Percentiles rank a stretch among this genome's conserved stretches.
These are phyloP conservation scores for Xylaria bambusicola DNA, from an alignment of 495 filamentous ascomycete species.

Conservation along the genomic window DNA sequence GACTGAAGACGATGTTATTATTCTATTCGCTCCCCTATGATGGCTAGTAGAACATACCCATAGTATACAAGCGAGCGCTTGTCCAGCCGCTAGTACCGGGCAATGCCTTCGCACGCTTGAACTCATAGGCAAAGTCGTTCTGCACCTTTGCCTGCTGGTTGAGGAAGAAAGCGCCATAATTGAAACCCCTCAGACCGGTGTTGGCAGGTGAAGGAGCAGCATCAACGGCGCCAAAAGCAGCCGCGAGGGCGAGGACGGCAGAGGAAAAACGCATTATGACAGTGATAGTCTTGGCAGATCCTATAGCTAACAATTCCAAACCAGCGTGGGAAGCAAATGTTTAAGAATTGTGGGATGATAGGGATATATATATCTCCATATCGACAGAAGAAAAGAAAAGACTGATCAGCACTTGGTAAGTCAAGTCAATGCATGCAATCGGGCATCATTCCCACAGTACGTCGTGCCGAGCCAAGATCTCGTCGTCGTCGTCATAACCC, in stretches of 20 bases:
- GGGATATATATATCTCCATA: neutral
- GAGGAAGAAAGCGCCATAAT: conserved; percentile 64
- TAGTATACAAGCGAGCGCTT: conserved; percentile 55
- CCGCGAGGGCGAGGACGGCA: conserved; percentile 37
- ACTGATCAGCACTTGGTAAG: conserved; percentile 12
- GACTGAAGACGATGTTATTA: conserved; percentile 22
- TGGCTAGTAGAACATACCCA: conserved; percentile 32
- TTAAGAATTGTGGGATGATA: no score
- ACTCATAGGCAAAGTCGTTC: conserved; percentile 64
- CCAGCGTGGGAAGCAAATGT: no score
- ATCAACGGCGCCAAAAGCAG: conserved; percentile 29
- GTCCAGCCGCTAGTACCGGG: conserved; percentile 68
- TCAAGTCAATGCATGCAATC: conserved; percentile 3
- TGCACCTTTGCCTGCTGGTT: conserved; percentile 63
- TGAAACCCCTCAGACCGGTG: conserved; percentile 66
- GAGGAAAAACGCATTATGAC: conserved; percentile 37
- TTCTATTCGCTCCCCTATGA: neutral
- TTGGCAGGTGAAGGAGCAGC: conserved; percentile 37
- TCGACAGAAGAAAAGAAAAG: neutral
- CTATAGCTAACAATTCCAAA: neutral
- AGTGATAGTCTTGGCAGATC: neutral
- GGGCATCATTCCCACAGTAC: conserved; percentile 1
- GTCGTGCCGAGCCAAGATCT: conserved; percentile 8
- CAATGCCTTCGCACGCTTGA: conserved; percentile 66
- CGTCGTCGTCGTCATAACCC: conserved; percentile 3